A percentile compares a stretch with the other conserved stretches of the same genome.
phyloP scores from a whole-genome alignment of 345 rosid genomes.

The Murraya paniculata region DNA sequence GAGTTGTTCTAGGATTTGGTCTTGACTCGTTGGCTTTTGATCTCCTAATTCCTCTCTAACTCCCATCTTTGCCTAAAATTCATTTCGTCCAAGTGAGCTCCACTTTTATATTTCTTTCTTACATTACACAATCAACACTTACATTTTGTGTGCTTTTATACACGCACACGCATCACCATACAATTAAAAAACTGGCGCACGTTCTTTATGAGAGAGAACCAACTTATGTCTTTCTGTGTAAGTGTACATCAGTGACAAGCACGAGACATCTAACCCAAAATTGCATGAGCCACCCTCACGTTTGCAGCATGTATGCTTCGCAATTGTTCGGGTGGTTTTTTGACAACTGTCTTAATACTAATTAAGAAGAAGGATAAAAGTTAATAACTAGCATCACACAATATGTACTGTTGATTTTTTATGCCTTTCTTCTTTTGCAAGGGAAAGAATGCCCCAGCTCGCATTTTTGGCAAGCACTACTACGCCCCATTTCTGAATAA shows the following conservation, averaged over 20 bases:
- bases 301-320: not conserved
- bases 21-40: conserved; percentile 31
- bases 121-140: no score
- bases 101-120: not conserved
- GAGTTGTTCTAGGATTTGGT: conserved; percentile 43
- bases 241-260: not conserved
- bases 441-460: not conserved
- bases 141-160: not conserved
- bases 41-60: conserved; percentile 24
- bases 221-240: not conserved
- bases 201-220: not conserved
- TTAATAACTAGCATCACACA: not conserved
- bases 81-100: conserved; percentile 29
- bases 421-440: not conserved
- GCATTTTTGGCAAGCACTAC: not conserved
- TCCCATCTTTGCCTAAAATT: conserved; percentile 26
- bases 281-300: conserved; percentile 2
- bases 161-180: no score
- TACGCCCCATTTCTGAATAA: not conserved
- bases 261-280: not conserved
- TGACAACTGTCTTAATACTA: not conserved
- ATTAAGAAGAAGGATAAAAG: no score
- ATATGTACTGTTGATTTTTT: not conserved
- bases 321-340: not conserved
- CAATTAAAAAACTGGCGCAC: not conserved